Conservation (phyloP, 495 filamentous ascomycete genomes). For the Glutinoglossum americanum region DNA sequence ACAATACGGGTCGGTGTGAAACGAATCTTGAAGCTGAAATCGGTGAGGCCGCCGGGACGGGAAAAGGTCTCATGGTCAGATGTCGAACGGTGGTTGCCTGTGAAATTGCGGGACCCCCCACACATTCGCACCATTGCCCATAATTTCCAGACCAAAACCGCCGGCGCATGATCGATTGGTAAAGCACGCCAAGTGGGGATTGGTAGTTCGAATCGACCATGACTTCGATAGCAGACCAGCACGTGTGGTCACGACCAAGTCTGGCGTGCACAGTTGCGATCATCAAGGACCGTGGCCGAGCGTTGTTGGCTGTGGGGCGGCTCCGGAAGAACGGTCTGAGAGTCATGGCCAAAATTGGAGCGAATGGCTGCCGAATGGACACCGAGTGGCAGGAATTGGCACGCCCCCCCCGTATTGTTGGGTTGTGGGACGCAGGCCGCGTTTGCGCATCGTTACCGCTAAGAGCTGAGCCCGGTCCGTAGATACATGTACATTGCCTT, state of each 20-base stretch:
- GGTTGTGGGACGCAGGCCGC: neutral
- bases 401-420: too few relatives aligned
- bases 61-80: neutral
- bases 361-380: too few relatives aligned
- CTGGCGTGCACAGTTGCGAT: neutral
- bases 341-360: neutral
- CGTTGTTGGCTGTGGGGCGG: neutral
- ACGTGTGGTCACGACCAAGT: neutral
- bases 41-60: neutral
- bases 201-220: neutral
- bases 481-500: neutral
- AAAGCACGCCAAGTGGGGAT: neutral
- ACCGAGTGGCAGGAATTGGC: too few relatives aligned
- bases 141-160: neutral
- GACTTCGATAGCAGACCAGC: neutral
- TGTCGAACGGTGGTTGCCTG: neutral
- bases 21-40: neutral
- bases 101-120: neutral
- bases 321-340: neutral
- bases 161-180: neutral
- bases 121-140: neutral
- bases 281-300: neutral
- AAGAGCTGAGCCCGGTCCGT: neutral
- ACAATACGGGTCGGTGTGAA: neutral
- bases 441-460: too few relatives aligned